Evolutionary conservation across 2,329 filamentous ascomycete species (phyloP), one percentile per base, ranked within the genome.

Genomic region (Penicillium sp.): DNA sequence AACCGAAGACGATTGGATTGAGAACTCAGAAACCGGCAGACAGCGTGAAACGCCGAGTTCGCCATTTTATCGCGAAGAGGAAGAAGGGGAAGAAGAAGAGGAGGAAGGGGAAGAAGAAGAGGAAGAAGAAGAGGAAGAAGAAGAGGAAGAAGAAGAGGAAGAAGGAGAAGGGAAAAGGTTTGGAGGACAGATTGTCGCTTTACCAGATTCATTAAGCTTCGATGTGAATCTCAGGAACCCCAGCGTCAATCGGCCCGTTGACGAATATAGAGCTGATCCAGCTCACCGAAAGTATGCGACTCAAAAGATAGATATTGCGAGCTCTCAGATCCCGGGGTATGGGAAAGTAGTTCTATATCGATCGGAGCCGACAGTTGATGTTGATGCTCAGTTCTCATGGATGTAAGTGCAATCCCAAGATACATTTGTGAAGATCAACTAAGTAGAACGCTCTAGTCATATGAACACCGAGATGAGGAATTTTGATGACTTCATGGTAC

Each of bases 311-410:
- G 48, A 55, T 16, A 27, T 58, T 35, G 35, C 29, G 16, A 51
- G 56, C 26, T 59, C 56, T 6, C 48, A 26, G 22, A 59, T 56
- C 16, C 43, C 52, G 14, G 47, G 48, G 6, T 39, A 50, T 48
- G 56, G 53, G 8, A 55, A 56, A 14, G 41, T 44, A 8, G 21
- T 41, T 27, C 56, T 59, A 5, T 56, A 56, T 44, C 37, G 44
- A 26, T 21, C 27, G 29, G 46, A 48, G 21, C 27, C 33, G 26
- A 44, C 56, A 31, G 29, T 31, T 1, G 14, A 52, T 21, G 13
- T 48, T 10, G 39, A 48, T 7, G 6, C 26, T 19, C 56, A 59
- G 19, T 48, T 59, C 24, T 59, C 56, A 21, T 59, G 56, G 56
- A 52, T 52, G 56, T 56, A 49, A 43, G 56, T 27, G 16, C 11